Base-by-base conservation (phyloP, 2,329 filamentous ascomycete genomes). In the Xenoacremonium recifei region DNA sequence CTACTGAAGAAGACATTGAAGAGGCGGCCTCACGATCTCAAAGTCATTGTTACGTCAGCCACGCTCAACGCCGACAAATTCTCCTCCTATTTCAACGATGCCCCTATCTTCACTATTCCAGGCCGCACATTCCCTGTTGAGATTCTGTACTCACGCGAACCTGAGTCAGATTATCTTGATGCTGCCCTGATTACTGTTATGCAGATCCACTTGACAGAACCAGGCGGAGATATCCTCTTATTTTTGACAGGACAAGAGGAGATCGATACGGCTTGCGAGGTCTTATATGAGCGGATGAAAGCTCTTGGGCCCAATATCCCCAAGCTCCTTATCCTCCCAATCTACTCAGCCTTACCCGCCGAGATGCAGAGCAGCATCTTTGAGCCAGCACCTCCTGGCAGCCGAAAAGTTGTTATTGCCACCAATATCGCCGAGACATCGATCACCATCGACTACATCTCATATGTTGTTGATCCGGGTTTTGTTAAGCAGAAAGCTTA, bases 401-500 rank as follows among this genome's bases (percentile, higher is more conserved):
- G 79, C 37, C 79, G 93, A 42, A 97, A 97, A 65, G 89, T 96
- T 2, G 89, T 99, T 48, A 93, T 99, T 61, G 92, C 92, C 2
- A 97, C 93, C 20, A 99, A 97, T 56, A 97, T 99, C 58, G 93
- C 93, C 1, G 93, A 99, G 61, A 97, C 93, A 0, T 95, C 88
- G 42, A 90, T 97, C 59, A 97, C 93, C 0, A 97, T 99, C 51
- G 93, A 99, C 61, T 87, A 92, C 35, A 96, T 99, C 52, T 96
- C 91, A 70, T 0, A 96, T 99, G 53, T 91, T 96, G 61, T 86
- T 91, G 32, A 95, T 97, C 52, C 93, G 3, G 93, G 93, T 2
- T 99, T 97, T 54, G 92, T 96, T 47, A 99, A 99, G 71, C 91
- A 97, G 62, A 96, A 93, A 53, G 91, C 88, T 2, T 99, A 96